Base-by-base conservation (phyloP, 2,329 filamentous ascomycete species). In the Pseudogymnoascus sp. region DNA sequence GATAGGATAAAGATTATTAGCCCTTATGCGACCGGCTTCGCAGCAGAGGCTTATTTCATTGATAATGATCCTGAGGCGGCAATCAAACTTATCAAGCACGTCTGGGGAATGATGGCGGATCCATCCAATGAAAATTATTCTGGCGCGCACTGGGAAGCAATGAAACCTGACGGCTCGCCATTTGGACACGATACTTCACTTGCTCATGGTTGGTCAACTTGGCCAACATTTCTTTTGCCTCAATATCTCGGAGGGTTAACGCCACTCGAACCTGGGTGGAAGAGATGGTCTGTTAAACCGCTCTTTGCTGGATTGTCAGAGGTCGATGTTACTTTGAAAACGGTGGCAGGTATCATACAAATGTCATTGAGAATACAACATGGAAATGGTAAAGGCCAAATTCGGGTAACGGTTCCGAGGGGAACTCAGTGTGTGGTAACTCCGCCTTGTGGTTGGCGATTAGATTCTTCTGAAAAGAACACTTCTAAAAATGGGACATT, bases 61-160 rank as follows among this genome's bases (percentile, higher is more conserved):
- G 47, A 61, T 6, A 61, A 62, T 11, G 37, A 65, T 12, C 65
- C 65, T 5, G 8, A 31, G 5, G 50, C 60, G 14, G 67, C 66
- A 4, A 25, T 68, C 3, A 59, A 67, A 18, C 47, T 68, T 1
- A 62, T 69, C 5, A 60, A 69, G 40, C 60, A 62, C 14, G 64
- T 69, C 5, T 69, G 68, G 67, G 66, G 66, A 7, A 21, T 61
- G 3, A 69, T 69, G 67, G 63, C 66, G n/a, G 61, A 69, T 44
- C 35, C 62, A n/a, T 23, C 63, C 25, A 65, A 60, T 21, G 60
- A 38, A 2, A 64, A 69, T 56, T 68, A 69, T 28, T 69, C 67
- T 5, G 67, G 65, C 23, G 67, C 66, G 8, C 67, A 69, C 60
- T 69, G 67, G 66, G 67, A 67, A 40, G 65, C 67, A 11, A 68